Percentiles rank a stretch among this genome's conserved stretches.
These are phyloP conservation scores for Leccinum arenicola DNA, from an alignment of 768 basidiomycete genomes.

Conservation along the genomic window DNA sequence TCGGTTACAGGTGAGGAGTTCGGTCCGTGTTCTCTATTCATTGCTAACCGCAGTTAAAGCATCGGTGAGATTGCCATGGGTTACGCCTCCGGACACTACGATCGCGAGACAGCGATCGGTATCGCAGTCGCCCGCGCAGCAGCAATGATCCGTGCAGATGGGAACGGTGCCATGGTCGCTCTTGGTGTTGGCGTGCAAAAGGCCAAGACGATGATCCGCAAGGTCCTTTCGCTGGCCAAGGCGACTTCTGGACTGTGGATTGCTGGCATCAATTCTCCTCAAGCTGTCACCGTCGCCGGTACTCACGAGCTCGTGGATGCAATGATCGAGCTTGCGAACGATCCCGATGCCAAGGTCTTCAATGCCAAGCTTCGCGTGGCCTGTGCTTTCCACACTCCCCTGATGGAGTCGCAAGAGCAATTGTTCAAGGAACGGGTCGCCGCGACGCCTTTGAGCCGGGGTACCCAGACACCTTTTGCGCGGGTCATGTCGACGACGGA, in stretches of 20 bases:
- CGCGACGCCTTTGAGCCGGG: conserved; percentile 16
- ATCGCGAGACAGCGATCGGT: conserved; percentile 33
- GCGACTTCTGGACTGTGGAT: conserved; percentile 31
- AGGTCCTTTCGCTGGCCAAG: conserved; percentile 28
- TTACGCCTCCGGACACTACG: conserved; percentile 36
- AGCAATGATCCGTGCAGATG: conserved; percentile 35
- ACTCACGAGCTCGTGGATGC: conserved; percentile 31
- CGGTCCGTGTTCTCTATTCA: background rate
- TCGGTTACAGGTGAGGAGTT: conserved; percentile 32
- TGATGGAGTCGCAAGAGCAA: conserved; percentile 34
- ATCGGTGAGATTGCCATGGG: conserved; percentile 38
- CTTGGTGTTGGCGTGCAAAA: conserved; percentile 33
- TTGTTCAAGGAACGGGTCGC: conserved; percentile 28
- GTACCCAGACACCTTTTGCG: conserved; percentile 19
- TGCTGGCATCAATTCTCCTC: conserved; percentile 36
- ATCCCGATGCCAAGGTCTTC: conserved; percentile 28
- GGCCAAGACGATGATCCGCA: conserved; percentile 33
- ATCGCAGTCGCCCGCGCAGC: conserved; percentile 36
- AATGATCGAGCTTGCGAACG: conserved; percentile 24
- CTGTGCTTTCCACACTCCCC: conserved; percentile 35
- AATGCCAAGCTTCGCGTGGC: conserved; percentile 30
- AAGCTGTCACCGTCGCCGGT: conserved; percentile 36
- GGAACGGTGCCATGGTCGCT: conserved; percentile 36
- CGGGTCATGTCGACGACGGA: conserved; percentile 37
- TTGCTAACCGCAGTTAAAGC: conserved; percentile 13